Evolutionary conservation across 2,329 filamentous ascomycete species (phyloP), one percentile per base, ranked within the genome.

Genomic region (Aureobasidium pullulans): DNA sequence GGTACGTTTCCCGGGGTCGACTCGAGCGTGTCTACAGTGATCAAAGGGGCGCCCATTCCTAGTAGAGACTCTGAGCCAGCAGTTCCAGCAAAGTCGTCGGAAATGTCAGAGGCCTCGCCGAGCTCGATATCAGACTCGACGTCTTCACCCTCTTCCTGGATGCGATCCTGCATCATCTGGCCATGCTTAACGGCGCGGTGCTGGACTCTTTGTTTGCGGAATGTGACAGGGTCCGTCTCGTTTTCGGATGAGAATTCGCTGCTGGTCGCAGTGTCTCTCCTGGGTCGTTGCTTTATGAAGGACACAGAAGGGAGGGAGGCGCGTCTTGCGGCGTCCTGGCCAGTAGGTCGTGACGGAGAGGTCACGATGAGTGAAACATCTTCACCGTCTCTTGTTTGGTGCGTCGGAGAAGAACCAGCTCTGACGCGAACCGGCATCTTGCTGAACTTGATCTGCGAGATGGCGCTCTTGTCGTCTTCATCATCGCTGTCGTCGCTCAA

Each of bases 391-490:
- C 81, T 84, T 15, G 85, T 85, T 13, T 81, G 83, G 64, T 90
- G 86, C 39, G 89, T 85, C 3, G 93, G 93, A 49, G 93, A 96
- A 0, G 92, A 96, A 10, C 90, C 93, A 29, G 92, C 89, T 59
- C 93, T 85, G 65, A 85, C 85, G 32, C 92, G 84, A 44, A 96
- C 82, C 1, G 94, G 93, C 89, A 96, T 93, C 75, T 97, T 97
- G 50, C 88, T 85, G 73, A 99, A 99, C 69, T 93, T 92, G 71
- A 97, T 96, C 71, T 95, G 90, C 70, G 95, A 90, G 2, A 88
- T 87, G 46, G 89, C 87, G 57, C 88, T 85, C 54, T 73, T 72
- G 60, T 62, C 67, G 28, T 90, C 87, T 28, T 92, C 88, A 28
- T 92, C 88, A 53, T 94, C 89, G 66, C 88, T 93, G 65, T 93